Percentiles rank a stretch among this genome's conserved stretches.
Conservation (phyloP, 345 rosid species). For the Camelina hispida region DNA sequence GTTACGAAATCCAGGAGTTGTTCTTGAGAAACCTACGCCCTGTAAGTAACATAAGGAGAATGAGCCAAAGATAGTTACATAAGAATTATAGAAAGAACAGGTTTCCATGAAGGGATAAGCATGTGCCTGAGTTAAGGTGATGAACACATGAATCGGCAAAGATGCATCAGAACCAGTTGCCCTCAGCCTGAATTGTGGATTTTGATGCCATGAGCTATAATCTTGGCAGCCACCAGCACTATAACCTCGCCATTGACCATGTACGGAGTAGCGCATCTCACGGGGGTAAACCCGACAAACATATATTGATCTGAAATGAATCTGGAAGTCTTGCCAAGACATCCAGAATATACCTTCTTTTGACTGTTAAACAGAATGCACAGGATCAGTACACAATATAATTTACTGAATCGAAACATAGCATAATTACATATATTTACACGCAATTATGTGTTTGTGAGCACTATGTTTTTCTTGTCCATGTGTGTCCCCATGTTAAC, state of each 20-base stretch:
- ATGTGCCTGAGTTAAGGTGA: constrained; percentile 95
- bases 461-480: not conserved
- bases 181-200: constrained; percentile 94
- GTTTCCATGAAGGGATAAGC: not conserved
- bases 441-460: not conserved
- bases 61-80: not conserved
- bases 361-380: constrained; percentile 65
- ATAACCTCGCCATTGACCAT: constrained; percentile 94
- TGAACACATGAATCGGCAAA: constrained; percentile 86
- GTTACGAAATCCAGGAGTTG: constrained; percentile 90
- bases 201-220: constrained; percentile 97
- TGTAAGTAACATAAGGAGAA: constrained; percentile 40
- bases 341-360: constrained; percentile 99
- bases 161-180: constrained; percentile 93
- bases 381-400: constrained; percentile 33
- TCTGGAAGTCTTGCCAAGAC: constrained; percentile 99
- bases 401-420: not conserved
- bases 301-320: constrained; percentile 98
- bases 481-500: constrained; percentile 7
- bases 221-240: constrained; percentile 99
- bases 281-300: constrained; percentile 95
- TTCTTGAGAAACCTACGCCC: constrained; percentile 99
- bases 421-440: constrained; percentile 16
- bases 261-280: constrained; percentile 97
- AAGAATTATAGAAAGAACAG: constrained; percentile 18